Base-by-base conservation (phyloP, 2,329 filamentous ascomycete species). In the Dissoconium aciculare region DNA sequence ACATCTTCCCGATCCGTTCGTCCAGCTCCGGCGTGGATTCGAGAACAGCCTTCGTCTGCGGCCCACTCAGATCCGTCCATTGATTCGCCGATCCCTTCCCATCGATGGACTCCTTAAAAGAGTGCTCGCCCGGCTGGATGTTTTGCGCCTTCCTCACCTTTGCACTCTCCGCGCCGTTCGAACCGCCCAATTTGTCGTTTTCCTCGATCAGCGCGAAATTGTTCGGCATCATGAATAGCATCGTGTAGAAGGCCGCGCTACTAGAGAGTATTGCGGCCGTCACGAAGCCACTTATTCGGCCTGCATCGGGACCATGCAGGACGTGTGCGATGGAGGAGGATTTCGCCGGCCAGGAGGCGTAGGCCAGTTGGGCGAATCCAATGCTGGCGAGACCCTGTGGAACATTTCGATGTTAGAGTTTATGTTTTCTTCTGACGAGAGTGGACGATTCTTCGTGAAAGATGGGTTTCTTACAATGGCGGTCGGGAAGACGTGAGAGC, bases 1-100 rank as follows among this genome's bases (percentile, higher is more conserved):
- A 49, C 21, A 52, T 49, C 11, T 47, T 47, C 45, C 56, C 52
- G 45, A 58, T 58, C 11, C 49, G 41, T 30, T 48, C 40, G 27
- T 57, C 48, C 8, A 57, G 56, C 30, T 57, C 55, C 34, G 56
- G 40, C 1, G 50, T 44, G 5, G 51, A 52, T n/a, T 50, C 50
- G 29, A 54, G 48, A 11, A 35, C 50, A 5, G 47, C 54, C 33
- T 49, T 43, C 11, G 44, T 44, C 26, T 50, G 38, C 23, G 45
- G 44, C 9, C 31, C 38, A 29, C 40, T 48, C 24, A 46, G 10
- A 34, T 50, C 46, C 3, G 21, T 38, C 11, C 39, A 40, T 33
- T 50, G 30, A 15, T 35, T 31, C 15, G 15, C 38, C 11, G 38
- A 36, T 5, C 36, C 33, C 16, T 38, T 41, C 8, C 43, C 39